Evolutionary conservation across 1,139 yeast species (phyloP), one percentile per base, ranked within the genome.

Genomic region (Taphrina flavorubra): DNA sequence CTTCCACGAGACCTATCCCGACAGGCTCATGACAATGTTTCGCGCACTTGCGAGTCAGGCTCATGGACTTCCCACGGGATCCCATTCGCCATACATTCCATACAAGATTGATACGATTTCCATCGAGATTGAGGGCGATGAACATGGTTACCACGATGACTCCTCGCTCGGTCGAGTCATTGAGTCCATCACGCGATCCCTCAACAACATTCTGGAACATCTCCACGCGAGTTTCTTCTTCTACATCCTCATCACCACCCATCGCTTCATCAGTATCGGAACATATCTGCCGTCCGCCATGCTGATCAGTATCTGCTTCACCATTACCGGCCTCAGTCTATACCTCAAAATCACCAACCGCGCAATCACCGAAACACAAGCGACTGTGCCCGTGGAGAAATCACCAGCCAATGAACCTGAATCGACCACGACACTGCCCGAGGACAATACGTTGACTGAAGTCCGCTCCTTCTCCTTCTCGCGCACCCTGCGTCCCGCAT

Each of bases 171-270:
- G 99, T 4, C 84, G 99, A 76, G 83, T 92, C 4, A 85, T 92
- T 18, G 99, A 95, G 77, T 90, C 95, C 1, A 82, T 90, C 16
- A 87, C 92, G 76, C 84, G 99, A 72, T 88, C 97, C 0, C 90
- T 95, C 56, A 95, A 95, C 79, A 95, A 95, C 77, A 82, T 95
- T 74, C 81, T 94, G 69, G 99, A 95, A 77, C 96, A 92, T 77
- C 94, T 94, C 78, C 99, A 95, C 77, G 99, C 95, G 77, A 91
- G 97, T 0, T 95, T 92, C 77, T 95, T 95, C 81, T 95, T 92
- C 76, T 95, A 92, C 79, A 82, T 94, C 74, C 79, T 95, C 79
- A 79, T 95, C 70, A 85, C 92, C 0, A 95, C 98, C 13, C 81
- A 83, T 70, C 79, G 84, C 71, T 95, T 95, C 79, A 96, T 94